Conservation (phyloP, 169 alveolate genomes). For the Miamiensis avidus region DNA sequence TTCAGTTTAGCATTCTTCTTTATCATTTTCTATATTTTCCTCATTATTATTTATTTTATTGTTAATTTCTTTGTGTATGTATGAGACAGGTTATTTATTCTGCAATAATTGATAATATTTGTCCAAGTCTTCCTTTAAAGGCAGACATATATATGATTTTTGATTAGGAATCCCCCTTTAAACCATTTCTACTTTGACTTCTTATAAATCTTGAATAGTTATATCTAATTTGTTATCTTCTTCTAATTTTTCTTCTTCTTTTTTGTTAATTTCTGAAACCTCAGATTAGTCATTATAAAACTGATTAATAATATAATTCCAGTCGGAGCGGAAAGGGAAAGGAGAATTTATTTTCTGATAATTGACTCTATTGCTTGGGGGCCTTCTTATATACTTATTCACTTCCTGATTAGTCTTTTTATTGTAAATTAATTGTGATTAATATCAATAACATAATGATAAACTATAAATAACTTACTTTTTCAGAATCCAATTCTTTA, state of each 20-base stretch:
- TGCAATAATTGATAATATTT: background rate
- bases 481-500: background rate
- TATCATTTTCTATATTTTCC: no score
- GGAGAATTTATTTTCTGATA: slow-evolving; percentile 7
- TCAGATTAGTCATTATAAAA: background rate
- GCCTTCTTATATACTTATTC: background rate
- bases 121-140: slow-evolving; percentile 6
- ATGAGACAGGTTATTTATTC: background rate
- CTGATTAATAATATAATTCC: slow-evolving; percentile 12
- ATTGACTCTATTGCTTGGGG: slow-evolving; percentile 19
- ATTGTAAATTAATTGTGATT: no score
- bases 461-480: background rate
- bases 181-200: slow-evolving; percentile 6
- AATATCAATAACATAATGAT: background rate
- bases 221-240: background rate
- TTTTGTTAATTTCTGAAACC: background rate
- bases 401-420: background rate
- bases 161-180: slow-evolving; percentile 7
- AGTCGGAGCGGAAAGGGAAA: slow-evolving; percentile 14
- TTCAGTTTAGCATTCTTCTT: no score
- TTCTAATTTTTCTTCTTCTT: background rate
- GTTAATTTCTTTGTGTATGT: background rate
- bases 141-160: slow-evolving; percentile 21
- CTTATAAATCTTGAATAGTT: slow-evolving; percentile 9
- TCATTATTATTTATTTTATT: no score